phyloP scores from a whole-genome alignment of 768 basidiomycete genomes.

The Kondoa subrosea region DNA sequence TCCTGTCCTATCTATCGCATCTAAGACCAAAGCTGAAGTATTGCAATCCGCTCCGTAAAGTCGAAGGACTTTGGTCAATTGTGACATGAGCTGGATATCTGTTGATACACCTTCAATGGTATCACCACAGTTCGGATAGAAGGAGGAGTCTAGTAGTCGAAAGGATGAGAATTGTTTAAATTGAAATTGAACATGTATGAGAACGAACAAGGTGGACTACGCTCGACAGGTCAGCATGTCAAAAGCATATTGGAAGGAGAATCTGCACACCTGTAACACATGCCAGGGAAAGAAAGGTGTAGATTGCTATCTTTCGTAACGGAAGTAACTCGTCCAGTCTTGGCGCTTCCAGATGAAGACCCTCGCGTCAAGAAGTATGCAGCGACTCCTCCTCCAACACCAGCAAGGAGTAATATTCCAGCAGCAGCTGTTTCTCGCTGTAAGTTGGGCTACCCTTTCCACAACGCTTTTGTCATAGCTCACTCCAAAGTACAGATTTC shows the following conservation, averaged over 20 bases:
- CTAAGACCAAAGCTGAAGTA: conserved; percentile 35
- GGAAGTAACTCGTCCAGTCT: not conserved
- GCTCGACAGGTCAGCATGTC: not conserved
- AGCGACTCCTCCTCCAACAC: conserved; percentile 14
- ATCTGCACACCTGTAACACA: conserved; percentile 12
- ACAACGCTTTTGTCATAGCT: no score
- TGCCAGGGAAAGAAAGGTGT: conserved; percentile 13
- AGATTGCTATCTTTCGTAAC: conserved; percentile 15
- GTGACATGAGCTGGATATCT: conserved; percentile 25
- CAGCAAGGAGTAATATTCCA: conserved; percentile 9
- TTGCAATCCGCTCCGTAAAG: conserved; percentile 29
- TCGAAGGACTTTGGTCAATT: conserved; percentile 22
- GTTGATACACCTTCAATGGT: conserved; percentile 20
- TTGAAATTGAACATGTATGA: no score
- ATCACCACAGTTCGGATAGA: conserved; percentile 20
- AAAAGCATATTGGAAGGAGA: not conserved
- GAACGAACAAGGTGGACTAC: not conserved
- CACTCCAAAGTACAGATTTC: not conserved
- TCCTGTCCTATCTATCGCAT: conserved; percentile 78
- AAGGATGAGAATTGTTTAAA: conserved; percentile 5
- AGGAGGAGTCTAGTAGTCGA: not conserved
- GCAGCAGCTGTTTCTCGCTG: not conserved
- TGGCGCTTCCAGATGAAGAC: not conserved
- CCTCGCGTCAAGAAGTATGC: conserved; percentile 7
- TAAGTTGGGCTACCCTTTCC: conserved; percentile 12